Conservation (phyloP, 2,329 filamentous ascomycete species). For the Pseudogymnoascus sp. region DNA sequence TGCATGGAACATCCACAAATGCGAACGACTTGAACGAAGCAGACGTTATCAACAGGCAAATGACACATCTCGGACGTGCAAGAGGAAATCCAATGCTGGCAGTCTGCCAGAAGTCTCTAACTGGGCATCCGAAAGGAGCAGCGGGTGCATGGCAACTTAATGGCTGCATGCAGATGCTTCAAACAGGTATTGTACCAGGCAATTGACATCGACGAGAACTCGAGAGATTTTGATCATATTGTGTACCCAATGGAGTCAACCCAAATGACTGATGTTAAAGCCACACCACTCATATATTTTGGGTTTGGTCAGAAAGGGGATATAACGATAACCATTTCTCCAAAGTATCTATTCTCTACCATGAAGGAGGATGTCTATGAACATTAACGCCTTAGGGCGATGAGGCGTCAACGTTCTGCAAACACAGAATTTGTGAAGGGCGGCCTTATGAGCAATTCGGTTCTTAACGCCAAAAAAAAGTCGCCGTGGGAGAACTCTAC, state of each 20-base stretch:
- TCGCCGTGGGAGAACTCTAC: neutral
- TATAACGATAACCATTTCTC: conserved; percentile 31
- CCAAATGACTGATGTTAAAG: conserved; percentile 25
- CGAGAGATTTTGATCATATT: conserved; percentile 28
- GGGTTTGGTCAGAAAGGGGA: conserved; percentile 40
- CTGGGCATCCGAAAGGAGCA: conserved; percentile 34
- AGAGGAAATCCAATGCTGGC: conserved; percentile 28
- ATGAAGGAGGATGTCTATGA: conserved; percentile 17
- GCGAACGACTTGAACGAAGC: conserved; percentile 36
- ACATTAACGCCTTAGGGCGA: neutral
- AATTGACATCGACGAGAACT: conserved; percentile 30
- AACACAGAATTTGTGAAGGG: neutral
- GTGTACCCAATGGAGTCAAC: conserved; percentile 28
- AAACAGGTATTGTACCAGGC: conserved; percentile 28
- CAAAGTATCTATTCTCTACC: conserved; percentile 31
- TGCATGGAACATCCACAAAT: conserved; percentile 36
- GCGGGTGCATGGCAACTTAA: conserved; percentile 35
- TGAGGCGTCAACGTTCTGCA: neutral
- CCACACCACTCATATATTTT: conserved; percentile 36
- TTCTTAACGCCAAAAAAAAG: neutral
- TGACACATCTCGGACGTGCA: conserved; percentile 30
- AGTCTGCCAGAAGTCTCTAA: conserved; percentile 33
- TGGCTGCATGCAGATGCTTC: conserved; percentile 31
- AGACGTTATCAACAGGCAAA: conserved; percentile 30
- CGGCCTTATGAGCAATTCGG: neutral